Evolutionary conservation across 2,329 filamentous ascomycete genomes (phyloP).

Genomic region (Penicillium hesseltinei): DNA sequence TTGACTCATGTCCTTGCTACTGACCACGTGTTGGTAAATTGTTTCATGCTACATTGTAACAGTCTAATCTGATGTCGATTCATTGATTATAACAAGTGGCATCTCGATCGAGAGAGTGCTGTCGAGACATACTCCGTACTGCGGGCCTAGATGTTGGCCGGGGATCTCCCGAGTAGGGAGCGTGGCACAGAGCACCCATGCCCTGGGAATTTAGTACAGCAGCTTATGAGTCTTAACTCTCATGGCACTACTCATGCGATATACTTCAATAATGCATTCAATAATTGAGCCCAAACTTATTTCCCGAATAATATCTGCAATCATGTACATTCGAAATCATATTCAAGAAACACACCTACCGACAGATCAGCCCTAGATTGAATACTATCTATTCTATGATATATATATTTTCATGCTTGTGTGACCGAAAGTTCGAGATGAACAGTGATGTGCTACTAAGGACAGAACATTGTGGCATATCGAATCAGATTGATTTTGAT

Average conservation of each 20-base stretch:
- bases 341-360: neutral
- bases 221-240: neutral
- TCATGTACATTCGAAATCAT: neutral
- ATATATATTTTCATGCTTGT: neutral
- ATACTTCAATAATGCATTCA: neutral
- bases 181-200: neutral
- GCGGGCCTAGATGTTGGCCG: conserved; percentile 2
- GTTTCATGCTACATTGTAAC: neutral
- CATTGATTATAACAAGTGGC: conserved; percentile 9
- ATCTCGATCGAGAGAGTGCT: conserved; percentile 3
- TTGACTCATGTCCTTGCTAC: conserved; percentile 7
- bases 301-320: neutral
- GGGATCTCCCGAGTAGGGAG: conserved; percentile 18
- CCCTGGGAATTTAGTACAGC: neutral
- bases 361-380: neutral
- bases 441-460: neutral
- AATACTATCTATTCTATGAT: neutral
- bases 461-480: neutral
- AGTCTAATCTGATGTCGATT: neutral
- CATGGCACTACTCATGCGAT: neutral
- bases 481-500: neutral
- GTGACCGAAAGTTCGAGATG: neutral
- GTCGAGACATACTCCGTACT: neutral
- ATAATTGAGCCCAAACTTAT: neutral
- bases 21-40: neutral